Conservation (phyloP, 805 yeast species). For the baker's yeast (Saccharomyces cerevisiae) region DNA sequence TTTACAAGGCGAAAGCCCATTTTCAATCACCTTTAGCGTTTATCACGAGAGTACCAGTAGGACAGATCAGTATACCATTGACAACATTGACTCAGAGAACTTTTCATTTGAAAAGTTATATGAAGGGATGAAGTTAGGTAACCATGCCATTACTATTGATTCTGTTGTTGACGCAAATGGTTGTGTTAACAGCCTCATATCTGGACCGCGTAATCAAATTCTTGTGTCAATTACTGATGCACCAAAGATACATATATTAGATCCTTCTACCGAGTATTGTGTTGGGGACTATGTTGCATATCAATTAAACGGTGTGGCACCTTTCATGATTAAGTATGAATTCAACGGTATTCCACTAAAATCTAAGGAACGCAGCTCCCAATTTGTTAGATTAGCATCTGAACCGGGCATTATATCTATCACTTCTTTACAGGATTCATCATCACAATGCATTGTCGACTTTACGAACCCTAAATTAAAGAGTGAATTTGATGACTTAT, state of each 20-base stretch:
- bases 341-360: conserved; percentile 57
- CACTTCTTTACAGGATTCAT: conserved; percentile 62
- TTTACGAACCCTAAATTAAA: conserved; percentile 36
- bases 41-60: conserved; percentile 54
- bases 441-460: conserved; percentile 62
- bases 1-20: conserved; percentile 52
- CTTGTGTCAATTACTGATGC: conserved; percentile 63
- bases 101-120: conserved; percentile 39
- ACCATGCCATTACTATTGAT: conserved; percentile 51
- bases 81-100: conserved; percentile 33
- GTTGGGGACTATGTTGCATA: conserved; percentile 86
- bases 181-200: conserved; percentile 44
- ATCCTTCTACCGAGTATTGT: conserved; percentile 52
- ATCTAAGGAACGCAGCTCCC: conserved; percentile 43
- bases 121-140: conserved; percentile 56
- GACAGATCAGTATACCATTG: conserved; percentile 39
- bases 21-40: conserved; percentile 46
- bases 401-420: conserved; percentile 71
- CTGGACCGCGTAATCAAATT: conserved; percentile 32
- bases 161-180: conserved; percentile 62
- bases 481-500: conserved; percentile 27
- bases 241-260: conserved; percentile 52
- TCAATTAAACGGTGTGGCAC: conserved; percentile 68
- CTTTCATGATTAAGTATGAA: conserved; percentile 65
- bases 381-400: conserved; percentile 65